Percentiles rank a stretch among this genome's conserved stretches.
These are phyloP conservation scores for Termitomyces sp. DNA, from an alignment of 768 basidiomycete species.

Conservation along the genomic window DNA sequence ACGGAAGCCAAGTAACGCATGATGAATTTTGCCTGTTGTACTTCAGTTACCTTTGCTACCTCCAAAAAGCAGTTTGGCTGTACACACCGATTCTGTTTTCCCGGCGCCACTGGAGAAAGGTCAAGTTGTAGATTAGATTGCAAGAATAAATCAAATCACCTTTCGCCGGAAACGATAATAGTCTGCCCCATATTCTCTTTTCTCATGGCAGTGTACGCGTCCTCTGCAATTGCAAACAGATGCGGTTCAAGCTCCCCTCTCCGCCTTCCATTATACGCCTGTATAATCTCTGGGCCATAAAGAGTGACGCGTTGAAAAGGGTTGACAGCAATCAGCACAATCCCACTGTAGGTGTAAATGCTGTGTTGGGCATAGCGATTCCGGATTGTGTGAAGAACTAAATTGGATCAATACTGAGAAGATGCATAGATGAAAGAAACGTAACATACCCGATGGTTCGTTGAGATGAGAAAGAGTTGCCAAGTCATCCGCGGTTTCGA, in stretches of 20 bases:
- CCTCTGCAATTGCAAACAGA: conserved; percentile 97
- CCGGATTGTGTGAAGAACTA: conserved; percentile 94
- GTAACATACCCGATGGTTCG: conserved; percentile 81
- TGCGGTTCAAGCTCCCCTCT: conserved; percentile 97
- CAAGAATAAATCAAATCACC: conserved; percentile 40
- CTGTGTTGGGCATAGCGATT: conserved; percentile 96
- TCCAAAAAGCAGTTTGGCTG: not conserved
- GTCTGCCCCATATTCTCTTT: conserved; percentile 94
- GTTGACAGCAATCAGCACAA: conserved; percentile 97
- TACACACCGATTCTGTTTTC: conserved; percentile 88
- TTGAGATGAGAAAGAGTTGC: conserved; percentile 97
- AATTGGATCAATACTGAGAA: not conserved
- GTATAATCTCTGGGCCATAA: conserved; percentile 95
- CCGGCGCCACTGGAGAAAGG: conserved; percentile 80
- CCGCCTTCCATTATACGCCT: conserved; percentile 88
- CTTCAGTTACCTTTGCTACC: conserved; percentile 3
- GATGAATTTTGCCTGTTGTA: conserved; percentile 86
- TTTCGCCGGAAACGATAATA: conserved; percentile 97
- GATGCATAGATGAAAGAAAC: not conserved
- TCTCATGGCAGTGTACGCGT: conserved; percentile 97
- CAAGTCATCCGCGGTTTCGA: conserved; percentile 97
- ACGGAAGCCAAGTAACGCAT: conserved; percentile 99
- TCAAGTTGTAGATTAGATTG: conserved; percentile 13
- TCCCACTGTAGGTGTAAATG: conserved; percentile 98
- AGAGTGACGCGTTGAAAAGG: conserved; percentile 97